Conservation (phyloP, 805 yeast species). For the Wickerhamomyces sydowiorum region DNA sequence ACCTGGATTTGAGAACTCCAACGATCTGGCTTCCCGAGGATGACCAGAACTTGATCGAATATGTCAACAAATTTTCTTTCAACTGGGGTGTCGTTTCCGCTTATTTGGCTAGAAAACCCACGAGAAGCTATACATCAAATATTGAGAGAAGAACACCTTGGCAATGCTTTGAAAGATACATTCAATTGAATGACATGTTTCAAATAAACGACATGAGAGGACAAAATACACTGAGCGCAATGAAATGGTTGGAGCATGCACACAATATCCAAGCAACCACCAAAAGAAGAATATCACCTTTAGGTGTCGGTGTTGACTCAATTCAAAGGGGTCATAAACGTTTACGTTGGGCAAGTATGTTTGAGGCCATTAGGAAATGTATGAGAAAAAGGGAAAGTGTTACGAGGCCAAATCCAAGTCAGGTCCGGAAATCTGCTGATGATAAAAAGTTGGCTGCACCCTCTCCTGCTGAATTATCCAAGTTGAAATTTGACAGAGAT, state of each 20-base stretch:
- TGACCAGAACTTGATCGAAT: conserved; percentile 71
- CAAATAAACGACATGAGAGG: conserved; percentile 88
- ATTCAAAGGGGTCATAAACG: conserved; percentile 90
- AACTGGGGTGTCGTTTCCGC: conserved; percentile 93
- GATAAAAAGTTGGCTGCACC: conserved; percentile 49
- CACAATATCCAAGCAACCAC: conserved; percentile 84
- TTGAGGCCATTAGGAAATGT: conserved; percentile 88
- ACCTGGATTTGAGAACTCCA: conserved; percentile 79
- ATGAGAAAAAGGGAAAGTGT: conserved; percentile 85
- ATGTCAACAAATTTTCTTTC: conserved; percentile 80
- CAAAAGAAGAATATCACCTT: conserved; percentile 81
- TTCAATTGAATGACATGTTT: conserved; percentile 85
- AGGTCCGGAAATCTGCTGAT: conserved; percentile 34
- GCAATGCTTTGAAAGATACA: conserved; percentile 97
- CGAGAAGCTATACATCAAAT: conserved; percentile 72
- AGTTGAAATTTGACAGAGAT: conserved; percentile 80
- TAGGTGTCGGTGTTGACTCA: conserved; percentile 91
- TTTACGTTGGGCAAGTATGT: conserved; percentile 94
- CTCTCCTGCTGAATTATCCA: conserved; percentile 80
- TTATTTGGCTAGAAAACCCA: conserved; percentile 61
- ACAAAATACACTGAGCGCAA: conserved; percentile 73
- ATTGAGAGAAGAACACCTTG: conserved; percentile 96
- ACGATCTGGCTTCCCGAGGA: conserved; percentile 97
- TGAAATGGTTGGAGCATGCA: conserved; percentile 88
- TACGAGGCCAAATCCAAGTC: conserved; percentile 49